phyloP scores from a whole-genome alignment of 805 yeast species.

The Komagataella kurtzmanii region DNA sequence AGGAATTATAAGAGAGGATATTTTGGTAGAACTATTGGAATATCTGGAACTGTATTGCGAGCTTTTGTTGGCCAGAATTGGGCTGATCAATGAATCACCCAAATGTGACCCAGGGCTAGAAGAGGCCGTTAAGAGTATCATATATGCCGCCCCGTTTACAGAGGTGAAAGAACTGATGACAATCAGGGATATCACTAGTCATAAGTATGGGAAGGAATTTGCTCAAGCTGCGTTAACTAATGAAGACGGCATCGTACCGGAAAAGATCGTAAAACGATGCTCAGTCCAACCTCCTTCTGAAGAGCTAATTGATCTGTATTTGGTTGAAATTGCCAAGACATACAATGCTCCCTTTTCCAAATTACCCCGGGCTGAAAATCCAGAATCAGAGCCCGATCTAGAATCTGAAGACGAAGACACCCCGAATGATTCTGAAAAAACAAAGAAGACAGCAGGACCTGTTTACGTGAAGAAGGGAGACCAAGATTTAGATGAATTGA shows the following conservation, averaged over 20 bases:
- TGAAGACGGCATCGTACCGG: slow-evolving; percentile 41
- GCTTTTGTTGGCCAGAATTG: slow-evolving; percentile 59
- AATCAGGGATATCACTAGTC: slow-evolving; percentile 47
- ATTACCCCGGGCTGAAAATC: slow-evolving; percentile 7
- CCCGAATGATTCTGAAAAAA: slow-evolving; percentile 7
- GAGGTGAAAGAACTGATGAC: slow-evolving; percentile 61
- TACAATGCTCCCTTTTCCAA: slow-evolving; percentile 60
- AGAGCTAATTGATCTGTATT: slow-evolving; percentile 53
- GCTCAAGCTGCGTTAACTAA: slow-evolving; percentile 40
- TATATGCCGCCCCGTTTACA: slow-evolving; percentile 57
- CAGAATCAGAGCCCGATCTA: slow-evolving; percentile 12
- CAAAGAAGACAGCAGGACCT: slow-evolving; percentile 6
- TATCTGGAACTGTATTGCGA: slow-evolving; percentile 75
- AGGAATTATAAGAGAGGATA: slow-evolving; percentile 71
- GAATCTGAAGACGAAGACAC: slow-evolving; percentile 12
- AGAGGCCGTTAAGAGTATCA: slow-evolving; percentile 63
- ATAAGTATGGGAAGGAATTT: slow-evolving; percentile 60
- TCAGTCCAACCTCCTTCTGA: slow-evolving; percentile 53
- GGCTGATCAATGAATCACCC: slow-evolving; percentile 28
- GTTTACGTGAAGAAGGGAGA: slow-evolving; percentile 13
- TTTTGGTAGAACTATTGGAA: slow-evolving; percentile 67
- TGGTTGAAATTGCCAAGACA: slow-evolving; percentile 70
- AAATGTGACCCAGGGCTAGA: slow-evolving; percentile 44
- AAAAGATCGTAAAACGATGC: slow-evolving; percentile 51
- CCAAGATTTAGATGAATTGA: slow-evolving; percentile 49